Evolutionary conservation across 306 rosid genomes (phyloP).

Genomic region (Prunus mira): DNA sequence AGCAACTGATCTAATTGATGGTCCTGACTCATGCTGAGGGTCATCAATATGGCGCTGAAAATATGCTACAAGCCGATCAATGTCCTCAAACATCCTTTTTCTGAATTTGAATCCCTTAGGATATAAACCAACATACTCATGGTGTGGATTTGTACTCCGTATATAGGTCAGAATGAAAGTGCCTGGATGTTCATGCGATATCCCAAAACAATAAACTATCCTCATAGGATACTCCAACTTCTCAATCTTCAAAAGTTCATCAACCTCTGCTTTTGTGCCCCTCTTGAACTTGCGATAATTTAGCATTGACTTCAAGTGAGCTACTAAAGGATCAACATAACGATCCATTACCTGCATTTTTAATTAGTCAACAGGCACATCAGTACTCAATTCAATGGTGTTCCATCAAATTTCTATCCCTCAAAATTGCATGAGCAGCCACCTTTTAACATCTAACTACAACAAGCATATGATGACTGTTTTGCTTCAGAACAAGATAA

Average conservation of each 20-base stretch:
- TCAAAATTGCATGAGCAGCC: not conserved
- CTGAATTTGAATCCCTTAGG: constrained; percentile 97
- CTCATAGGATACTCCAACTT: constrained; percentile 78
- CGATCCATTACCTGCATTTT: constrained; percentile 88
- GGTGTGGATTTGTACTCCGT: constrained; percentile 94
- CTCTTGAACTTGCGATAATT: constrained; percentile 82
- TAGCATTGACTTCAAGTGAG: constrained; percentile 78
- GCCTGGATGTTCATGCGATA: constrained; percentile 96
- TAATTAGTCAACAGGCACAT: not conserved
- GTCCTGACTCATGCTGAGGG: constrained; percentile 72
- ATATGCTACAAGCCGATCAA: constrained; percentile 87
- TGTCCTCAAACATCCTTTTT: constrained; percentile 92
- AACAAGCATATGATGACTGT: not conserved
- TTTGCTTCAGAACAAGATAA: not conserved
- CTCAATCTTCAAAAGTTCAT: constrained; percentile 77
- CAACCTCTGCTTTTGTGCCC: constrained; percentile 90
- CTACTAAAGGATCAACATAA: constrained; percentile 91
- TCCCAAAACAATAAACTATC: constrained; percentile 88
- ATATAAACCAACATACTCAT: constrained; percentile 93
- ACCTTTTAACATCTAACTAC: not conserved
- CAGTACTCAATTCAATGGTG: not conserved
- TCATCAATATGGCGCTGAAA: constrained; percentile 94
- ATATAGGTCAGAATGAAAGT: constrained; percentile 83
- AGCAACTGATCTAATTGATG: constrained; percentile 93
- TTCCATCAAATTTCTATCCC: not conserved